Conservation (phyloP, 768 basidiomycete genomes). For the Phlebiopsis gigantea region DNA sequence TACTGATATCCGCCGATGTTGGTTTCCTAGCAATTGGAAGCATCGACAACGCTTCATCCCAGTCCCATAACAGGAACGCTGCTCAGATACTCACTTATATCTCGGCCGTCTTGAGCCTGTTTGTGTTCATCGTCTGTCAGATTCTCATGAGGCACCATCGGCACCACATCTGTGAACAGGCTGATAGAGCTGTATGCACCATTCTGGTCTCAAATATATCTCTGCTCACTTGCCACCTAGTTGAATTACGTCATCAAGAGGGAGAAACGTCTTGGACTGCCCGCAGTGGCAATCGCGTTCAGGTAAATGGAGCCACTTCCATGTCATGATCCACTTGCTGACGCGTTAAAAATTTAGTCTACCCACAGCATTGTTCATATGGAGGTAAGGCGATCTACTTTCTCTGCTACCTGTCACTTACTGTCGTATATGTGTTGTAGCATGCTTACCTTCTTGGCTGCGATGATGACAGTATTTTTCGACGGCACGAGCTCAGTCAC, state of each 20-base stretch:
- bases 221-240: neutral
- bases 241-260: neutral
- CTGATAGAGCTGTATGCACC: slow-evolving; percentile 31
- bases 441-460: slow-evolving; percentile 13
- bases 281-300: slow-evolving; percentile 20
- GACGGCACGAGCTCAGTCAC: slow-evolving; percentile 2
- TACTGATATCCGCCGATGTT: slow-evolving; percentile 56
- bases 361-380: slow-evolving; percentile 21
- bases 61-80: slow-evolving; percentile 15
- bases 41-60: slow-evolving; percentile 30
- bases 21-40: slow-evolving; percentile 53
- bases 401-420: neutral
- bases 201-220: neutral
- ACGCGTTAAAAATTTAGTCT: slow-evolving; percentile 25
- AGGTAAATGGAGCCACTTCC: slow-evolving; percentile 19
- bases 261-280: slow-evolving; percentile 2
- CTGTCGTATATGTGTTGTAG: neutral
- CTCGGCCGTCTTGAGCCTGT: slow-evolving; percentile 36
- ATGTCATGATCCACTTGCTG: neutral
- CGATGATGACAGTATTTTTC: slow-evolving; percentile 9
- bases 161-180: slow-evolving; percentile 26
- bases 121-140: slow-evolving; percentile 38
- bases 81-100: slow-evolving; percentile 35
- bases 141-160: slow-evolving; percentile 40
- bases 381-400: slow-evolving; percentile 16